phyloP scores from a whole-genome alignment of 1,139 yeast species.

The Yamadazyma pseudoaaseri region DNA sequence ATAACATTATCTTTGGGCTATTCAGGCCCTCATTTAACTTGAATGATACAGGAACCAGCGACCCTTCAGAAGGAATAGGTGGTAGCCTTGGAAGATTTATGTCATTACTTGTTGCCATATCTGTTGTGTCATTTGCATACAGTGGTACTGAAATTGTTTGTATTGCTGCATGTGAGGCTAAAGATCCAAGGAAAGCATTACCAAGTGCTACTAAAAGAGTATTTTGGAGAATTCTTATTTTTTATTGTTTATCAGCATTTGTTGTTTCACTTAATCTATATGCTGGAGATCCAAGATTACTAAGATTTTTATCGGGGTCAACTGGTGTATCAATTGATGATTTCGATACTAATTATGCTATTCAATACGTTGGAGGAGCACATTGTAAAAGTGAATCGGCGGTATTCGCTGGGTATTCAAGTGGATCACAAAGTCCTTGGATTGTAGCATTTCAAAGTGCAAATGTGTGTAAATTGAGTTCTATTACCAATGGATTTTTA shows the following conservation, averaged over 20 bases:
- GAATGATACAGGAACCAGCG: conserved; percentile 48
- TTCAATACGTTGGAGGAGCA: conserved; percentile 40
- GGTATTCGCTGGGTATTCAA: conserved; percentile 49
- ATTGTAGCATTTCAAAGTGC: conserved; percentile 73
- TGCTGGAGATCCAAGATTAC: conserved; percentile 71
- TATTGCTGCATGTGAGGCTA: conserved; percentile 83
- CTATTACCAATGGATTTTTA: conserved; percentile 64
- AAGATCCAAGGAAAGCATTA: conserved; percentile 74
- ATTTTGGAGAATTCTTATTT: conserved; percentile 66
- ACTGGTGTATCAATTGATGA: conserved; percentile 28
- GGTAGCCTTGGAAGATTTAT: conserved; percentile 66
- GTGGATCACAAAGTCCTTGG: conserved; percentile 77
- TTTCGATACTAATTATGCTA: conserved; percentile 29
- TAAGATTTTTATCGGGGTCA: conserved; percentile 47
- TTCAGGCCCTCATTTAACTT: conserved; percentile 71
- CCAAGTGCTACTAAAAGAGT: conserved; percentile 78
- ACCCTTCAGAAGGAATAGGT: conserved; percentile 49
- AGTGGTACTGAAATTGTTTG: conserved; percentile 83
- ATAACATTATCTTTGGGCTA: conserved; percentile 60
- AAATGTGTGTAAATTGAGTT: conserved; percentile 60
- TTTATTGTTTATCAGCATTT: conserved; percentile 71
- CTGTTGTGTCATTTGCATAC: conserved; percentile 70
- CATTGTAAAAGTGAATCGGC: conserved; percentile 33
- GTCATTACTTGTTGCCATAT: conserved; percentile 61
- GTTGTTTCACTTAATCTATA: conserved; percentile 69